Evolutionary conservation across 805 yeast species (phyloP), one percentile per base, ranked within the genome.

Genomic region (Tetrapisispora taiwanensis): DNA sequence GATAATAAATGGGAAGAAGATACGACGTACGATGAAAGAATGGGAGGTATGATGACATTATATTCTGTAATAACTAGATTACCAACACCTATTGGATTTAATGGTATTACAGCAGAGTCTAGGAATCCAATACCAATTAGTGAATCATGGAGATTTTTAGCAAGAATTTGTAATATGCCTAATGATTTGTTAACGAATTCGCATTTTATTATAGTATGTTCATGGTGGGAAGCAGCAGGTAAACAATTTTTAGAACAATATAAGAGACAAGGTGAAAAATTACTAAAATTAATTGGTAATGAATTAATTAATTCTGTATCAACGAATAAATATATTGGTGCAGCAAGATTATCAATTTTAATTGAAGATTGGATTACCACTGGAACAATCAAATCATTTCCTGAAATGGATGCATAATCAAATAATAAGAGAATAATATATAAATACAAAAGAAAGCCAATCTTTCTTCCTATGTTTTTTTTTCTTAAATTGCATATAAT

Each of bases 181-280:
- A 30, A 56, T 3, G 66, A 67, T 0, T 59, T 74, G 13, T 56
- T 88, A 12, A 68, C 77, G 0, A 81, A 85, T 50, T 74, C 82
- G 1, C 95, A 89, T 59, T 89, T 72, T 56, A 70, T 78, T 0
- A 75, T 82, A 1, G 72, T 79, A 4, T 81, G 86, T 2, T 76
- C 83, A 30, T 89, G 97, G 97, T 87, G 97, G 95, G 97, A 92
- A 51, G 78, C 88, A 5, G 71, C 82, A 40, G 89, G 84, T 0
- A 48, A 52, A 8, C 70, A 77, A 35, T 75, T 90, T 45, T 43
- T 71, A 7, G 55, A 57, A 9, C 72, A 70, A 1, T 90, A 79
- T 60, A 88, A 89, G 0, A 62, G 50, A 4, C 97, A 90, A 65
- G 92, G 77, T 3, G 44, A 37, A 5, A 92, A 92, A 59, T 44